Evolutionary conservation across 1,284 basidiomycete species (phyloP).

Genomic region (Trametes sp.): DNA sequence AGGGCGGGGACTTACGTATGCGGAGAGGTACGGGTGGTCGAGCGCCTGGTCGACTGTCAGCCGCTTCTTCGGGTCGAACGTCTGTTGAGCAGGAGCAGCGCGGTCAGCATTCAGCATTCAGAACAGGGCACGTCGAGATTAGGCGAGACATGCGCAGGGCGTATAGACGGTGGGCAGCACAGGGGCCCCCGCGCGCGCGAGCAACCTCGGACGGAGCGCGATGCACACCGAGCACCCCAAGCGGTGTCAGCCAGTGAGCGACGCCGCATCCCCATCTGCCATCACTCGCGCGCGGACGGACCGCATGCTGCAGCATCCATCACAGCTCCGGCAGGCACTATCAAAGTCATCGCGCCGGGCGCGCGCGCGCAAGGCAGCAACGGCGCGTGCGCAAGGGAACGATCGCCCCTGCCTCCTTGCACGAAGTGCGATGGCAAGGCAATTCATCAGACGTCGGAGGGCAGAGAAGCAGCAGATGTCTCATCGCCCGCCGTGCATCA

Average conservation of each 20-base stretch:
- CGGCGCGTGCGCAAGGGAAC: too few relatives aligned
- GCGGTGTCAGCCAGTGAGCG: too few relatives aligned
- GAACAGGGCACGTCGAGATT: neutral
- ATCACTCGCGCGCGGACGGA: neutral
- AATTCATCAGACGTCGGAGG: neutral
- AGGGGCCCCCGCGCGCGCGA: too few relatives aligned
- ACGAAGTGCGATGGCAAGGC: neutral
- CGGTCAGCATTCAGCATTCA: constrained; percentile 11
- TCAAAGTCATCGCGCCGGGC: neutral
- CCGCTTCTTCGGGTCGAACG: constrained; percentile 88
- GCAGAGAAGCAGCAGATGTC: neutral
- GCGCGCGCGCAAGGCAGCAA: too few relatives aligned
- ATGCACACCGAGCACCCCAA: too few relatives aligned
- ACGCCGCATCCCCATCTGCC: constrained; percentile 2
- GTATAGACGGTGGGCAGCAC: neutral
- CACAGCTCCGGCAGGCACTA: constrained; percentile 11
- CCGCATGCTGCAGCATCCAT: constrained; percentile 3
- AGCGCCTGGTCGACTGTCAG: constrained; percentile 88
- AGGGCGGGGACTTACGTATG: constrained; percentile 55
- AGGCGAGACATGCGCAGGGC: constrained; percentile 1
- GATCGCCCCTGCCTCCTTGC: neutral
- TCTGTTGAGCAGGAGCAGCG: constrained; percentile 45
- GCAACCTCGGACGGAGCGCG: too few relatives aligned
- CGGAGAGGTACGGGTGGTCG: constrained; percentile 75
- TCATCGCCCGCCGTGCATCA: neutral